Percentiles rank a stretch among this genome's conserved stretches.
These are phyloP conservation scores for Termitomyces heimii DNA, from an alignment of 768 basidiomycete species.

Conservation along the genomic window DNA sequence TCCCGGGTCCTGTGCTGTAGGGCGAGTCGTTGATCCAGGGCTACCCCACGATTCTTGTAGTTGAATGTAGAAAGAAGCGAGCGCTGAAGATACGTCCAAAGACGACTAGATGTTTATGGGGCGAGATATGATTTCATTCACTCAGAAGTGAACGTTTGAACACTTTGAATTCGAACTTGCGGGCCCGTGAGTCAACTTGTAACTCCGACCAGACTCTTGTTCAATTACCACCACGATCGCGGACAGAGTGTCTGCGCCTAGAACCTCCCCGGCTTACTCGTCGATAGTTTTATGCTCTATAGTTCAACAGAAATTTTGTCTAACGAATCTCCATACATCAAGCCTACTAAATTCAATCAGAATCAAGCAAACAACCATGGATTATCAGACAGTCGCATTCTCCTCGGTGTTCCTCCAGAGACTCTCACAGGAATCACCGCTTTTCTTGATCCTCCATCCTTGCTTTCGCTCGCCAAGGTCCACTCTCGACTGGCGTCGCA, in stretches of 20 bases:
- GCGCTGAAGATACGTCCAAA: too few relatives aligned
- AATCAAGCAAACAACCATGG: constrained; percentile 44
- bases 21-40: too few relatives aligned
- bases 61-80: too few relatives aligned
- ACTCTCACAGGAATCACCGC: constrained; percentile 74
- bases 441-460: constrained; percentile 58
- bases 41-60: too few relatives aligned
- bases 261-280: neutral
- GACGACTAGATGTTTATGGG: too few relatives aligned
- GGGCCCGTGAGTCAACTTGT: neutral
- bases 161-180: too few relatives aligned
- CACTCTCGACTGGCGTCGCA: constrained; percentile 51
- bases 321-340: constrained; percentile 30
- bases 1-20: too few relatives aligned
- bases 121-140: too few relatives aligned
- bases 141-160: too few relatives aligned
- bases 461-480: constrained; percentile 52
- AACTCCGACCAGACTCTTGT: neutral
- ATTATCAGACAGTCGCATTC: constrained; percentile 24
- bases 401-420: constrained; percentile 59
- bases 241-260: constrained; percentile 14
- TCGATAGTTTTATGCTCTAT: constrained; percentile 61
- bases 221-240: constrained; percentile 8
- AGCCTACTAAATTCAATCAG: constrained; percentile 21
- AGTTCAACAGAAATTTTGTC: constrained; percentile 36